Percentiles rank a stretch among this genome's conserved stretches.
Evolutionary conservation across 805 yeast species (phyloP).

Genomic region (Wickerhamiella vanderwaltii): DNA sequence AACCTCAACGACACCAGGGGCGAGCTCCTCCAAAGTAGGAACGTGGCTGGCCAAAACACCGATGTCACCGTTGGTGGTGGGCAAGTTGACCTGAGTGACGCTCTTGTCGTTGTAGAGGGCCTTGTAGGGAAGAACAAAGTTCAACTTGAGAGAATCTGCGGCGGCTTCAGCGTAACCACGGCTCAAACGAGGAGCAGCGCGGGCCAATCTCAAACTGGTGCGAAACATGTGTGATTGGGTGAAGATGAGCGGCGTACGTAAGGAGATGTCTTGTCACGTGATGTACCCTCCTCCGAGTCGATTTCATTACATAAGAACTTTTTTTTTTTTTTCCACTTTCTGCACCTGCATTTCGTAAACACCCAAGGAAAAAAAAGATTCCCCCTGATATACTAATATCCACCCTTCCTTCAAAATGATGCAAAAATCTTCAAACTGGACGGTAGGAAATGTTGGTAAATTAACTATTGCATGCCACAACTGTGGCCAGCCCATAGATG

Average conservation of each 20-base stretch:
- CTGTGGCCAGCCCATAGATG: slow-evolving; percentile 98
- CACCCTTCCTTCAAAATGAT: background rate
- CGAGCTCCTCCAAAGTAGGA: slow-evolving; percentile 90
- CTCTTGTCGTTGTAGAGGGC: slow-evolving; percentile 19
- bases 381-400: too few species aligned
- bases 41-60: slow-evolving; percentile 98
- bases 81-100: slow-evolving; percentile 76
- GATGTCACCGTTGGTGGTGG: slow-evolving; percentile 88
- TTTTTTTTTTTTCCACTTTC: too few species aligned
- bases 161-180: slow-evolving; percentile 75
- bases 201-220: slow-evolving; percentile 21
- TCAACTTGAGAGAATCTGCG: slow-evolving; percentile 69
- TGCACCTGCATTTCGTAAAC: too few species aligned
- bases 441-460: slow-evolving; percentile 7
- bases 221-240: slow-evolving; percentile 14
- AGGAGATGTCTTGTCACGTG: too few species aligned
- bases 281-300: too few species aligned
- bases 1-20: slow-evolving; percentile 90
- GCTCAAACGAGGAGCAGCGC: slow-evolving; percentile 21
- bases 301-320: too few species aligned
- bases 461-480: slow-evolving; percentile 84
- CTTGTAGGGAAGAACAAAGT: slow-evolving; percentile 76
- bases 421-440: slow-evolving; percentile 7
- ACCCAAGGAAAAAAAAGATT: too few species aligned
- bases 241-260: slow-evolving; percentile 4